A percentile compares a stretch with the other conserved stretches of the same genome.
Conservation (phyloP, 202 grass and related monocot species). For the Setaria italica region DNA sequence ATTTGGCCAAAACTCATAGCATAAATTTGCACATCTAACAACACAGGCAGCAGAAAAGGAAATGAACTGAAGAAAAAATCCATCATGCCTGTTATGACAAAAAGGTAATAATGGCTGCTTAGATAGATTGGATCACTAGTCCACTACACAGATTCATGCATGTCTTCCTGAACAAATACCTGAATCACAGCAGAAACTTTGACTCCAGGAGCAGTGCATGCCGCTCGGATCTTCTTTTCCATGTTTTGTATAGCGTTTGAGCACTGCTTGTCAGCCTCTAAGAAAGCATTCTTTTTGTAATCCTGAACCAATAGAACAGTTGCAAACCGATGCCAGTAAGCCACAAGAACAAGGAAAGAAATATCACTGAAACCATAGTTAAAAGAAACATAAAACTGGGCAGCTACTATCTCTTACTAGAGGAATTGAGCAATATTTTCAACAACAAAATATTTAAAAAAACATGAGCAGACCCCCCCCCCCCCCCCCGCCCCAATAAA, state of each 20-base stretch:
- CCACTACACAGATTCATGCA: conserved; percentile 10
- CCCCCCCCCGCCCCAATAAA: too few relatives aligned
- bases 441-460: not conserved
- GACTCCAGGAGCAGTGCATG: conserved; percentile 58
- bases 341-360: not conserved
- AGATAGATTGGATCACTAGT: not conserved
- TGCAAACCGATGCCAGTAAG: not conserved
- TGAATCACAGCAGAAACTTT: conserved; percentile 66
- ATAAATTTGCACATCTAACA: not conserved
- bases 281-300: conserved; percentile 71
- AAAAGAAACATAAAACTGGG: conserved; percentile 13
- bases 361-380: not conserved
- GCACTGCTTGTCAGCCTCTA: conserved; percentile 72
- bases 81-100: not conserved
- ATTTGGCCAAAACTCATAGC: not conserved
- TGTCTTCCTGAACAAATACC: conserved; percentile 52
- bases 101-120: not conserved
- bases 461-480: too few relatives aligned
- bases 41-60: not conserved
- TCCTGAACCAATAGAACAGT: conserved; percentile 55
- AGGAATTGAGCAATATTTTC: not conserved
- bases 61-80: not conserved
- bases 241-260: conserved; percentile 64
- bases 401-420: not conserved
- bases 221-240: conserved; percentile 71